Base-by-base conservation (phyloP, 306 rosid species). In the Canavalia gladiata region DNA sequence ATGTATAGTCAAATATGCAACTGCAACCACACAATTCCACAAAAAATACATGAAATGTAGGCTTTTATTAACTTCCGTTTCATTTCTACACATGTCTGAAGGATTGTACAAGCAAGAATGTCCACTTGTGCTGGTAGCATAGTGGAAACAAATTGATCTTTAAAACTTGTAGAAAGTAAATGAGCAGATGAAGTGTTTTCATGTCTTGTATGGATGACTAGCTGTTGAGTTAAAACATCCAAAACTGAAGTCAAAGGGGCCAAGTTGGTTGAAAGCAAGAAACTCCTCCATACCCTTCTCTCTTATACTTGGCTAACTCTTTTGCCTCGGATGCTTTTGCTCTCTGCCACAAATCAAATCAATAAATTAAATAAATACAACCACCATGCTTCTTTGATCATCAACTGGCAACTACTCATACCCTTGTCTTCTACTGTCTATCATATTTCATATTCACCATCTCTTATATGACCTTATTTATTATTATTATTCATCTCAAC, bases 321-420 rank as follows among this genome's bases (percentile, higher is more conserved):
- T 77, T 89, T 86, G 95, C 92, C 89, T 92, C 92, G 71, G 85
- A 71, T 81, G 92, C 98, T 71, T 84, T 92, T 79, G 94, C 93
- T 76, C 89, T 95, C 97, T 93, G 85, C 82, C 74, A 49, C 82
- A 76, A 42, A 82, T 28, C 56, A 77, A 77, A 70, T 74, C 11
- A 59, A 78, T 76, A 43, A 66, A 13, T 30, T 71, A 49, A 49
- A 63, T 12, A 30, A 56, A 85, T 42, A 42, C 58, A 83, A 70
- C 8, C 64, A 82, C 45, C 41, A 37, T 75, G 30, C 29, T 42
- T 55, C 12, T 55, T 67, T 65, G n/a, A 41, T 82, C 72, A 50
- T 75, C 70, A 45, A 49, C 12, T 72, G 2, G 1, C 8, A 68
- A 43, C 29, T 81, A 72, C 46, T 69, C 66, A 68, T 54, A 11